Evolutionary conservation across 768 basidiomycete species (phyloP).

Genomic region (Podaxis mareebaensis): DNA sequence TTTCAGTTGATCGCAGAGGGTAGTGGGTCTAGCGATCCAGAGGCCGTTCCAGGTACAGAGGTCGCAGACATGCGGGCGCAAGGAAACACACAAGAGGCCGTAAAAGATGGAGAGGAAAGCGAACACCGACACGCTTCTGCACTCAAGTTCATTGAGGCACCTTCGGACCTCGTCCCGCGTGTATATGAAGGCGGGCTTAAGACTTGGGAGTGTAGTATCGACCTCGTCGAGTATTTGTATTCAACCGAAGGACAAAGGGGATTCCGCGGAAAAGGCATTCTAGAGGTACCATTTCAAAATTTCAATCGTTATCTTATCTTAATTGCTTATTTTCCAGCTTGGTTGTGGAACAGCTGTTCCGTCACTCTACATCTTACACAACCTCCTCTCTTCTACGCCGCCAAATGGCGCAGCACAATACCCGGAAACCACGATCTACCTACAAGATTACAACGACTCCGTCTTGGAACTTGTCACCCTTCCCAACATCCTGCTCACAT

Average conservation of each 20-base stretch:
- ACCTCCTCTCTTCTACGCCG: constrained; percentile 47
- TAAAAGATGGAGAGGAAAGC: not conserved
- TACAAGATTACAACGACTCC: constrained; percentile 91
- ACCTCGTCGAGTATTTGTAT: constrained; percentile 72
- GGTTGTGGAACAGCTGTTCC: constrained; percentile 95
- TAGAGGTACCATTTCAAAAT: constrained; percentile 62
- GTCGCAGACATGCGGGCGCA: not conserved
- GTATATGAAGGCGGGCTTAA: constrained; percentile 96
- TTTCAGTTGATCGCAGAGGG: constrained; percentile 82
- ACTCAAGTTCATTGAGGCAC: constrained; percentile 71
- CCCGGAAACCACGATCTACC: constrained; percentile 56
- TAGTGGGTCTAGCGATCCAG: constrained; percentile 26
- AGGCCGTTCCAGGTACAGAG: constrained; percentile 13
- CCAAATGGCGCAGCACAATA: constrained; percentile 12
- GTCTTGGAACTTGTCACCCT: constrained; percentile 79
- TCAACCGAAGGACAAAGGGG: constrained; percentile 25
- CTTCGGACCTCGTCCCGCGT: constrained; percentile 88
- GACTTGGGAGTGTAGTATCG: constrained; percentile 96
- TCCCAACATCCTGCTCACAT: constrained; percentile 76
- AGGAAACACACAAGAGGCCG: constrained; percentile 14
- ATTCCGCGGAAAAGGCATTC: constrained; percentile 50
- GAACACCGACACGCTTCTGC: constrained; percentile 30
- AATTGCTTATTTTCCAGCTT: constrained; percentile 46
- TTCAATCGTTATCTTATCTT: not conserved
- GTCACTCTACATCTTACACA: constrained; percentile 67